phyloP scores from a whole-genome alignment of 2,329 filamentous ascomycete genomes.

The Aspergillus sp. region DNA sequence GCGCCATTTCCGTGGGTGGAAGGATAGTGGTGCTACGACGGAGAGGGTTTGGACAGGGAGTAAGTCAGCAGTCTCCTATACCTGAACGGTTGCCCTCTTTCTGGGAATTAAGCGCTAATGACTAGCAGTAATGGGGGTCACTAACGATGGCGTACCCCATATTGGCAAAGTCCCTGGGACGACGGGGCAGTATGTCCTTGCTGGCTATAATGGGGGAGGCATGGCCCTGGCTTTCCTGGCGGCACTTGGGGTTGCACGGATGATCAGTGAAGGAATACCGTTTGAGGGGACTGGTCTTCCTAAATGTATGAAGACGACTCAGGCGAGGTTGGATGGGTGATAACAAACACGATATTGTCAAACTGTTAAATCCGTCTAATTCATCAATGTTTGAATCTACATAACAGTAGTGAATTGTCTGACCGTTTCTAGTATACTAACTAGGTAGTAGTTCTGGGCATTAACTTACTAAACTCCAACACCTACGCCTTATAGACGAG shows the following conservation, averaged over 20 bases:
- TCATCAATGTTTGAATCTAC: too few species aligned
- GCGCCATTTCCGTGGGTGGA: constrained; percentile 36
- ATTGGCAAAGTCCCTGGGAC: constrained; percentile 51
- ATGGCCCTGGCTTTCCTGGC: constrained; percentile 65
- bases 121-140: neutral
- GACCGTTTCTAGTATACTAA: too few species aligned
- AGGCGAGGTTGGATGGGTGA: too few species aligned
- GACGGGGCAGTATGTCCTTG: constrained; percentile 56
- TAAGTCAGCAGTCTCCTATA: too few species aligned
- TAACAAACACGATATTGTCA: too few species aligned
- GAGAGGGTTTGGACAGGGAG: constrained; percentile 36
- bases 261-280: constrained; percentile 42
- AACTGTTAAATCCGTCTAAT: too few species aligned
- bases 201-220: constrained; percentile 66
- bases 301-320: neutral
- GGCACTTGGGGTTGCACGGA: constrained; percentile 58
- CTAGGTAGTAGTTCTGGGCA: too few species aligned
- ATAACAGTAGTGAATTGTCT: too few species aligned
- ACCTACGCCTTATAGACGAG: too few species aligned
- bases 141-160: constrained; percentile 49
- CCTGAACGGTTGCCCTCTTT: too few species aligned
- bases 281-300: neutral
- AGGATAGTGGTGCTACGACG: constrained; percentile 32
- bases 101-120: too few species aligned
- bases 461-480: too few species aligned